phyloP scores from a whole-genome alignment of 108 stramenopile species.

The Bacterosira constricta region DNA sequence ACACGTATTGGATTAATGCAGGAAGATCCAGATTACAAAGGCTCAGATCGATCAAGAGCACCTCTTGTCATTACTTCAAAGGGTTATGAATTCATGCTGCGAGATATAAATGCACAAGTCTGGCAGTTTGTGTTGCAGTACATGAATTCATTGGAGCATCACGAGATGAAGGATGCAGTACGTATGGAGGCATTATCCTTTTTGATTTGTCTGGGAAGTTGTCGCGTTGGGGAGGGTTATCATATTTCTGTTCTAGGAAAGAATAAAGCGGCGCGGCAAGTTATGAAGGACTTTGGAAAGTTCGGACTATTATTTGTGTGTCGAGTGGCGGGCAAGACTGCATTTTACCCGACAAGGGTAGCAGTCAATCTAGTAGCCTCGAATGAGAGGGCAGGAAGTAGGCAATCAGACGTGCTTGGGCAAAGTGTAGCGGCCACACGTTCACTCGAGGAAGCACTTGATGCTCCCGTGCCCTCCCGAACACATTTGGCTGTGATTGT shows the following conservation, averaged over 20 bases:
- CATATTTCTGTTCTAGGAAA: constrained; percentile 46
- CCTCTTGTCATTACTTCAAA: constrained; percentile 85
- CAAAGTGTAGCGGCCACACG: constrained; percentile 55
- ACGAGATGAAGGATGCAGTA: constrained; percentile 45
- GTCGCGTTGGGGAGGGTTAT: constrained; percentile 78
- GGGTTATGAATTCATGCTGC: constrained; percentile 89
- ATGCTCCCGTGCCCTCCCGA: constrained; percentile 65
- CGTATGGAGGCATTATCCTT: constrained; percentile 70
- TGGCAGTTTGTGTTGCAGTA: constrained; percentile 89
- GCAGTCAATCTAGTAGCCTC: constrained; percentile 74
- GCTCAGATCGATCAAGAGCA: constrained; percentile 52
- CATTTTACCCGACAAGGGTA: constrained; percentile 82
- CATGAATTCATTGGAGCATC: constrained; percentile 46
- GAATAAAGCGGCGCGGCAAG: constrained; percentile 55
- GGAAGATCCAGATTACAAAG: constrained; percentile 81
- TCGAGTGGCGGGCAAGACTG: constrained; percentile 61
- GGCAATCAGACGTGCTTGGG: neutral
- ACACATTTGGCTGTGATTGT: constrained; percentile 87
- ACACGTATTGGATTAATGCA: constrained; percentile 80
- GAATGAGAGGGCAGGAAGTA: constrained; percentile 27
- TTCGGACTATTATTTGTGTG: constrained; percentile 78
- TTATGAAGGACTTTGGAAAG: constrained; percentile 75
- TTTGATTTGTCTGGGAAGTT: constrained; percentile 73
- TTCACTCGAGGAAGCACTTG: constrained; percentile 66
- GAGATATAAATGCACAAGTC: constrained; percentile 77